These are phyloP conservation scores for Kodamaea ohmeri DNA, from an alignment of 1,139 yeast genomes.

Conservation along the genomic window DNA sequence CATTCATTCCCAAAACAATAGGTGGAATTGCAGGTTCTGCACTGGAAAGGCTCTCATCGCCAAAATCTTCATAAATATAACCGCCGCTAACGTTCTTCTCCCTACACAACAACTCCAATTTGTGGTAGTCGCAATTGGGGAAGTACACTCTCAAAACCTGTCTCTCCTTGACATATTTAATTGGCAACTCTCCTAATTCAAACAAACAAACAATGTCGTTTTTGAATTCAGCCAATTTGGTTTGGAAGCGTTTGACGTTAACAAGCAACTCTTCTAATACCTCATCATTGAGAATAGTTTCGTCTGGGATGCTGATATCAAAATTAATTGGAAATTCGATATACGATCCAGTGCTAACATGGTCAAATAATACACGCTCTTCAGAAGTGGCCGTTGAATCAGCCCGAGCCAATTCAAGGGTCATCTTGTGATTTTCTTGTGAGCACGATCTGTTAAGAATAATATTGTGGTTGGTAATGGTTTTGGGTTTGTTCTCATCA, in stretches of 20 bases:
- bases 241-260: conserved; percentile 31
- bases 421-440: conserved; percentile 35
- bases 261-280: conserved; percentile 40
- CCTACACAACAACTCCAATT: conserved; percentile 47
- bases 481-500: conserved; percentile 4
- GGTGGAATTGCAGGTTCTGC: conserved; percentile 1
- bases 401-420: conserved; percentile 36
- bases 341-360: conserved; percentile 37
- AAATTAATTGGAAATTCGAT: conserved; percentile 52
- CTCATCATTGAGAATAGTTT: conserved; percentile 49
- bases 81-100: conserved; percentile 55
- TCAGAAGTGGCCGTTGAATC: conserved; percentile 26
- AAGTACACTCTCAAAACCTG: conserved; percentile 50
- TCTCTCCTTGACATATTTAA: conserved; percentile 34
- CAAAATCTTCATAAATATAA: conserved; percentile 35
- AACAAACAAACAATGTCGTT: conserved; percentile 38
- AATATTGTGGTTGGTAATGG: conserved; percentile 6
- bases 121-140: conserved; percentile 53
- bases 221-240: conserved; percentile 34
- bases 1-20: conserved; percentile 1
- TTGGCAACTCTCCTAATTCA: conserved; percentile 51
- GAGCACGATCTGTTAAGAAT: conserved; percentile 29
- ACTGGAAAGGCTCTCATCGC: conserved; percentile 5
- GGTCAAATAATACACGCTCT: conserved; percentile 17
- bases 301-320: conserved; percentile 43